Evolutionary conservation across 345 rosid genomes (phyloP), one percentile per base, ranked within the genome.

Genomic region (Syzygium aromaticum): DNA sequence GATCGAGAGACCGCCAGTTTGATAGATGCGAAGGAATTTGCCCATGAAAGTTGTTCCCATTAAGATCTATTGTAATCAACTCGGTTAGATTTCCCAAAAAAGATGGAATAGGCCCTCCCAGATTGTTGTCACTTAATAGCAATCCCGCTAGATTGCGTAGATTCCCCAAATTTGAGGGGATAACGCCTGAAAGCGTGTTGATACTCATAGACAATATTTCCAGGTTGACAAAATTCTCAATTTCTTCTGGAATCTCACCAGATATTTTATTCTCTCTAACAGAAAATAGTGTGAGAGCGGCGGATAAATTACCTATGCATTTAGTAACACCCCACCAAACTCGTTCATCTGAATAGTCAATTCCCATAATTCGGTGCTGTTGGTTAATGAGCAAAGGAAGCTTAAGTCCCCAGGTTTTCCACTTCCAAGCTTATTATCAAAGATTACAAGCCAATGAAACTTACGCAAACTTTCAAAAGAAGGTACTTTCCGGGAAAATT

Each of bases 1-100:
- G 0, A 1, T 64, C 9, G 19, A 28, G 77, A 28, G 40, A 64
- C 14, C 7, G 40, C 3, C 22, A 28, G 1, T 0, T 0, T 0
- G 40, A 64, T 28, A 64, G 11, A 64, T 64, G 40, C 7, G 40
- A 64, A 7, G 77, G 77, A 64, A 64, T 28, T 1, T 6, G 11
- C 40, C 77, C 40, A 64, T 16, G 38, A 28, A 64, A 64, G 4
- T 6, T 14, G 22, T 28, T 64, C 7, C 15, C 5, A 64, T 0
- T 5, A 15, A 64, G 77, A 15, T 0, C 3, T 15, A 64, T 21
- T 1, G 1, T 0, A 2, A 15, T 15, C 77, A 64, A 64, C 40
- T 64, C 15, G 0, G 77, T 64, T 15, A 28, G 11, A 64, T 28
- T 64, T 64, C 77, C 77, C 15, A 28, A 28, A n/a, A 33, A 64